Evolutionary conservation across 306 rosid species (phyloP).

Genomic region (Purshia tridentata): DNA sequence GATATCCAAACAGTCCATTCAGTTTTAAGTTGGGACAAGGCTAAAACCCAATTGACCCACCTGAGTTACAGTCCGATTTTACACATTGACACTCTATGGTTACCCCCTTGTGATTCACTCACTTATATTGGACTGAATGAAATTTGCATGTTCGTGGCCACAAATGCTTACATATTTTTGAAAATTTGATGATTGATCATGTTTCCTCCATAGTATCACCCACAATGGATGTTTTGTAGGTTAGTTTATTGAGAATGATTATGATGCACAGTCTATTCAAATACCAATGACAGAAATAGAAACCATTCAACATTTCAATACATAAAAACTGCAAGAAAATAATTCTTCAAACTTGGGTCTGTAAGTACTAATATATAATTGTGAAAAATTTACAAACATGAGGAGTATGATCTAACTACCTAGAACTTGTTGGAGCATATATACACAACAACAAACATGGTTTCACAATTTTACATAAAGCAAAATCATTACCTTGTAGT

Average conservation of each 20-base stretch:
- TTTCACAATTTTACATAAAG: neutral
- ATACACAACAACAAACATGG: neutral
- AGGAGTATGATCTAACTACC: neutral
- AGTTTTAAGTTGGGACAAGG: too few relatives aligned
- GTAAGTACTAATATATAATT: neutral
- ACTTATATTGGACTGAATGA: too few relatives aligned
- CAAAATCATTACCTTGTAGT: constrained; percentile 39
- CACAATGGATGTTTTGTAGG: neutral
- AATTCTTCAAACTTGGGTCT: neutral
- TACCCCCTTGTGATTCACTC: too few relatives aligned
- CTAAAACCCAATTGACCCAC: too few relatives aligned
- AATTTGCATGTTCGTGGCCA: neutral
- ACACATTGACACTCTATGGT: too few relatives aligned
- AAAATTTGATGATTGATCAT: neutral
- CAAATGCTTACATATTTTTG: neutral
- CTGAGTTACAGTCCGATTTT: too few relatives aligned
- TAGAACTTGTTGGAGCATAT: neutral
- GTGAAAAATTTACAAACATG: too few relatives aligned
- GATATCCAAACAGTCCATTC: too few relatives aligned
- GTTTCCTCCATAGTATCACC: neutral
- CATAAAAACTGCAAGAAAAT: too few relatives aligned
- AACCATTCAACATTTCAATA: too few relatives aligned
- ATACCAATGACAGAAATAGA: too few relatives aligned
- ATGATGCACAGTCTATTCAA: neutral
- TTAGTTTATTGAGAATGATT: neutral